Conservation (phyloP, 2,329 filamentous ascomycete species). For the Aspergillus fumigatiaffinis region DNA sequence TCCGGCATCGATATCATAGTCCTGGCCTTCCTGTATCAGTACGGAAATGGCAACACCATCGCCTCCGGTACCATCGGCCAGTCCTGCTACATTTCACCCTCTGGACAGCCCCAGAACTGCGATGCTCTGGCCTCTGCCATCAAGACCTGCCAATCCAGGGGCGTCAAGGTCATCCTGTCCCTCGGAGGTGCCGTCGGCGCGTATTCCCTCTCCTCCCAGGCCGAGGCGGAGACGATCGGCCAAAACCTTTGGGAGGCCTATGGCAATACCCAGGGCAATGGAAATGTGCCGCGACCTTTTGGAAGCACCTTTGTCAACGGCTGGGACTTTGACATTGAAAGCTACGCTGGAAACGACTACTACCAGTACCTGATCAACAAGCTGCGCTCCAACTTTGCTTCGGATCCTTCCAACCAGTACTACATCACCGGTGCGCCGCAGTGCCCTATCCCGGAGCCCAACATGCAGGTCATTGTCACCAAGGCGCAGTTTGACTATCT, state of each 20-base stretch:
- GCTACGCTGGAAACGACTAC: slow-evolving; percentile 31
- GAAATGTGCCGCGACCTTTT: slow-evolving; percentile 31
- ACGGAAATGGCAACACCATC: slow-evolving; percentile 32
- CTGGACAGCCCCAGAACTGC: slow-evolving; percentile 25
- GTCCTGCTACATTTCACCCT: slow-evolving; percentile 32
- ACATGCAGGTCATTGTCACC: slow-evolving; percentile 39
- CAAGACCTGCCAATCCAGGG: slow-evolving; percentile 39
- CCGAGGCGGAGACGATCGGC: slow-evolving; percentile 41
- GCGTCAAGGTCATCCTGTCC: slow-evolving; percentile 46
- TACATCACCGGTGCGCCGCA: slow-evolving; percentile 50
- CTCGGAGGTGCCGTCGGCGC: slow-evolving; percentile 41
- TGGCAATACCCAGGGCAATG: slow-evolving; percentile 31
- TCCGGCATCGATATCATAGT: slow-evolving; percentile 44
- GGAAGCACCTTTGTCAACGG: slow-evolving; percentile 43
- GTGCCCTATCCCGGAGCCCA: slow-evolving; percentile 44
- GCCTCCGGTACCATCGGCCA: slow-evolving; percentile 41
- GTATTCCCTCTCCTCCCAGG: slow-evolving; percentile 31
- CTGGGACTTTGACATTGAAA: slow-evolving; percentile 52
- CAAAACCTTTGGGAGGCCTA: slow-evolving; percentile 43
- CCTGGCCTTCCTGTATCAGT: slow-evolving; percentile 43
- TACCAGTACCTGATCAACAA: slow-evolving; percentile 26
- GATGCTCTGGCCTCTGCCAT: slow-evolving; percentile 41
- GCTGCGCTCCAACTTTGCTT: slow-evolving; percentile 32
- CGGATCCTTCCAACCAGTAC: slow-evolving; percentile 34
- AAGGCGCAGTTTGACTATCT: slow-evolving; percentile 42